These are phyloP conservation scores for Medicago lupulina DNA, from an alignment of 306 rosid genomes.

Conservation along the genomic window DNA sequence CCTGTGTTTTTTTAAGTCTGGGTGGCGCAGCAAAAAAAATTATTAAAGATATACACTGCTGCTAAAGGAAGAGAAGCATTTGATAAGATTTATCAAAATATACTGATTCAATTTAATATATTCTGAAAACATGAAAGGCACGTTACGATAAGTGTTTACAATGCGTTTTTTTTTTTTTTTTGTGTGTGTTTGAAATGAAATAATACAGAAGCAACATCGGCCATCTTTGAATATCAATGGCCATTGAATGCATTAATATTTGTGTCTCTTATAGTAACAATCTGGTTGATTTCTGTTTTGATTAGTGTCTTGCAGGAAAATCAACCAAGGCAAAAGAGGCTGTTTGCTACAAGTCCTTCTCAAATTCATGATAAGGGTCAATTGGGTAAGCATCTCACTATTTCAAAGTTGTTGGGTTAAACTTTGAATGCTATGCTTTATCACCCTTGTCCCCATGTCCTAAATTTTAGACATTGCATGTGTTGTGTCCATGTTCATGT, in stretches of 20 bases:
- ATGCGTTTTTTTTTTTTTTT: too few relatives aligned
- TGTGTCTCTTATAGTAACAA: conserved; percentile 51
- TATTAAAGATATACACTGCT: too few relatives aligned
- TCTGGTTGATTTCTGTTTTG: conserved; percentile 57
- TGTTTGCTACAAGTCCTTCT: conserved; percentile 11
- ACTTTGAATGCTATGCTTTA: background rate
- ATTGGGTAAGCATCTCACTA: conserved; percentile 25
- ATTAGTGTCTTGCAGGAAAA: conserved; percentile 49
- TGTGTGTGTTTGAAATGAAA: too few relatives aligned
- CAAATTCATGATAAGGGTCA: conserved; percentile 35
- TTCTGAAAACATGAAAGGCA: too few relatives aligned
- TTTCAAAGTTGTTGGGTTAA: conserved; percentile 10
- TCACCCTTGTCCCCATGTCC: background rate
- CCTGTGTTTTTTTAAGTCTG: too few relatives aligned
- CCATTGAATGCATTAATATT: background rate
- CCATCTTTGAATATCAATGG: too few relatives aligned
- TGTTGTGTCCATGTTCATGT: background rate
- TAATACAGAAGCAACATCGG: too few relatives aligned
- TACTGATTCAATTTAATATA: too few relatives aligned
- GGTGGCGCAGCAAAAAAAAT: too few relatives aligned
- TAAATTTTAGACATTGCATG: background rate
- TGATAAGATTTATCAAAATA: too few relatives aligned
- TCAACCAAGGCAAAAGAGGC: conserved; percentile 28
- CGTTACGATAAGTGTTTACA: too few relatives aligned
- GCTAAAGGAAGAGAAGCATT: too few relatives aligned